Evolutionary conservation across 345 rosid genomes (phyloP).

Genomic region (Punica granatum): DNA sequence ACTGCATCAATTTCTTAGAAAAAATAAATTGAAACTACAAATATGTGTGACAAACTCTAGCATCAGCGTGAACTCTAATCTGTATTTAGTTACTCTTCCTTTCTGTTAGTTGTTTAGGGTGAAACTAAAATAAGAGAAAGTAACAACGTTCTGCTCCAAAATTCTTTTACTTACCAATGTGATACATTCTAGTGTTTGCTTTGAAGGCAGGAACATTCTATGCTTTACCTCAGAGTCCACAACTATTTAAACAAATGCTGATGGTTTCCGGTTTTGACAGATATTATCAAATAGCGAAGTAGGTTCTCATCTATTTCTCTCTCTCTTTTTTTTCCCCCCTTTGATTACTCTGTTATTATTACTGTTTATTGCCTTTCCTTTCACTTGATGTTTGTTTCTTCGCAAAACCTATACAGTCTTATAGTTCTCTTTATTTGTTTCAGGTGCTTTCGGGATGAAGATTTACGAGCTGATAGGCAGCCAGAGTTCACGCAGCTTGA

Average conservation of each 20-base stretch:
- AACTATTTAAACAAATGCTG: slow-evolving; percentile 91
- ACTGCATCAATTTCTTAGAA: neutral
- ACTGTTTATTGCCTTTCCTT: too few species aligned
- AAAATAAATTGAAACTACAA: neutral
- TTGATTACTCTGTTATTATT: neutral
- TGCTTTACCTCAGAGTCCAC: slow-evolving; percentile 98
- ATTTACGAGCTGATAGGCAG: slow-evolving; percentile 95
- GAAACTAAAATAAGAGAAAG: neutral
- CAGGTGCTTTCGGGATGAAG: slow-evolving; percentile 99
- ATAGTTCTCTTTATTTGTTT: neutral
- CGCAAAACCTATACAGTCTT: neutral
- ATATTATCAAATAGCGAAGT: slow-evolving; percentile 97
- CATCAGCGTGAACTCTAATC: neutral
- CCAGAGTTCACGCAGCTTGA: slow-evolving; percentile 99
- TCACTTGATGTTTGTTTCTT: neutral
- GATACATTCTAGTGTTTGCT: slow-evolving; percentile 37
- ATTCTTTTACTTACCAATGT: slow-evolving; percentile 18
- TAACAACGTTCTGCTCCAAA: neutral
- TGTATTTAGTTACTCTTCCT: neutral
- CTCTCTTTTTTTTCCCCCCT: slow-evolving; percentile 11
- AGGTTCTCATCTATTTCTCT: slow-evolving; percentile 11
- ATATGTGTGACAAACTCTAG: neutral
- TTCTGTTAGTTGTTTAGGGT: neutral
- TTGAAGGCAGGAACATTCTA: slow-evolving; percentile 98
- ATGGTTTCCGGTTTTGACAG: slow-evolving; percentile 98